These are phyloP conservation scores for Cercospora sp. DNA, from an alignment of 2,329 filamentous ascomycete genomes.

Conservation along the genomic window DNA sequence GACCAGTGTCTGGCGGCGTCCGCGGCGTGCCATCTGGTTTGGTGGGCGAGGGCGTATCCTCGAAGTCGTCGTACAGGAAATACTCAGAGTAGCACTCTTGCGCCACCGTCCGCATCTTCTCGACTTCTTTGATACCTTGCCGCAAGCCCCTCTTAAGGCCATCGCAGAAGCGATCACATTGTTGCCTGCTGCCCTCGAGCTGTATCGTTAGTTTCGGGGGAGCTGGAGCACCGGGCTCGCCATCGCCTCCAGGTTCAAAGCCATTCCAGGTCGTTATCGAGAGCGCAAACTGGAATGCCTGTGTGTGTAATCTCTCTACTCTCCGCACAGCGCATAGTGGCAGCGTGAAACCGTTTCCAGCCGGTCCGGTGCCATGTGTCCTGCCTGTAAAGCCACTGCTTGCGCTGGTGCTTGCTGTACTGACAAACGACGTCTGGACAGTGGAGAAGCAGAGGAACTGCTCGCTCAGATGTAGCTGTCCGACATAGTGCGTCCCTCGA, in stretches of 20 bases:
- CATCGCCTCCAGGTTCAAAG: constrained; percentile 55
- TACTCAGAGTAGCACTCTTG: constrained; percentile 91
- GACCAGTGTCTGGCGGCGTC: constrained; percentile 78
- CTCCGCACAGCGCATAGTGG: constrained; percentile 87
- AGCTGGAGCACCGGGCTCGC: constrained; percentile 51
- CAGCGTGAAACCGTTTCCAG: constrained; percentile 93
- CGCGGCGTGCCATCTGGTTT: constrained; percentile 38
- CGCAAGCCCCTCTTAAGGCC: constrained; percentile 86
- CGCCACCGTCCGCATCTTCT: constrained; percentile 77
- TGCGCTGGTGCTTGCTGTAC: constrained; percentile 73
- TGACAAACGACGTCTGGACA: constrained; percentile 81
- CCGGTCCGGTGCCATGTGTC: constrained; percentile 87
- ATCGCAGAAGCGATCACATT: constrained; percentile 95
- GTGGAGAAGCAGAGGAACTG: constrained; percentile 96
- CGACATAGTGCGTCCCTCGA: constrained; percentile 69
- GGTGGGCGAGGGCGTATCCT: constrained; percentile 52
- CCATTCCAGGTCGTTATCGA: constrained; percentile 94
- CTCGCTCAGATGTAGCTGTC: constrained; percentile 91
- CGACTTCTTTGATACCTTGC: constrained; percentile 82
- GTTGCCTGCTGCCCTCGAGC: constrained; percentile 81
- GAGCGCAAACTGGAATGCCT: constrained; percentile 87
- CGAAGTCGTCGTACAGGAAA: constrained; percentile 42
- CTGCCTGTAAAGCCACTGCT: constrained; percentile 87
- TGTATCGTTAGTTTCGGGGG: constrained; percentile 91
- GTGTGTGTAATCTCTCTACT: constrained; percentile 89